phyloP scores from a whole-genome alignment of 192 early-diverging fungal species.

The Linnemannia hyalina region DNA sequence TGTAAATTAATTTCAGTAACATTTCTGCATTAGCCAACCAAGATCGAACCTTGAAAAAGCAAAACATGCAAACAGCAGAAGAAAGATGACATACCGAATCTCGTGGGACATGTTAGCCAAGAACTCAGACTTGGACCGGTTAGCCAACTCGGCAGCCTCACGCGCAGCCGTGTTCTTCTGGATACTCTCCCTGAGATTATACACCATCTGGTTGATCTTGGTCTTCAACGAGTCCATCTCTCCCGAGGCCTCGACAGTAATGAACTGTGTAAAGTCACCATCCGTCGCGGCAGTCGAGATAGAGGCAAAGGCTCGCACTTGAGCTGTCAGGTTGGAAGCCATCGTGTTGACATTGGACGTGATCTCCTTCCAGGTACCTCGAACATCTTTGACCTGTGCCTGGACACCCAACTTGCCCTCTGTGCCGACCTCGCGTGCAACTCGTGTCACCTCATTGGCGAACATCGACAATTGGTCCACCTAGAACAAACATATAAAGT shows the following conservation, averaged over 20 bases:
- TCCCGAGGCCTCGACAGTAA: constrained; percentile 83
- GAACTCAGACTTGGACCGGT: constrained; percentile 82
- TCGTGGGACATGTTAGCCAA: constrained; percentile 76
- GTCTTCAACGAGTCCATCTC: constrained; percentile 89
- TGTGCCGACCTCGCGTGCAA: constrained; percentile 81
- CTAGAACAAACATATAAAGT: background rate
- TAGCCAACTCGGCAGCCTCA: constrained; percentile 86
- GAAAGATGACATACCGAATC: constrained; percentile 20
- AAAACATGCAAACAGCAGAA: background rate
- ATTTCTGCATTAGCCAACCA: background rate
- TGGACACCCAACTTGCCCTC: constrained; percentile 87
- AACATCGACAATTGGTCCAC: constrained; percentile 68
- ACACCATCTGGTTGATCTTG: constrained; percentile 90
- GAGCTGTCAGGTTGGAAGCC: constrained; percentile 80
- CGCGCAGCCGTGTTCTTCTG: constrained; percentile 84
- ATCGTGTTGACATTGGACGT: constrained; percentile 84
- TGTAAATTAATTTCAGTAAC: background rate
- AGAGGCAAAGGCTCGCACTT: constrained; percentile 86
- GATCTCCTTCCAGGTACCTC: constrained; percentile 83
- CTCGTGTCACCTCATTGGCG: constrained; percentile 78
- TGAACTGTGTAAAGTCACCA: constrained; percentile 78
- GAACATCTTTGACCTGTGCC: constrained; percentile 78
- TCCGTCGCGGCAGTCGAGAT: constrained; percentile 81
- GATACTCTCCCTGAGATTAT: constrained; percentile 80
- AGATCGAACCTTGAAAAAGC: background rate